phyloP scores from a whole-genome alignment of 78 protist species.

The Isochrysis galbana region DNA sequence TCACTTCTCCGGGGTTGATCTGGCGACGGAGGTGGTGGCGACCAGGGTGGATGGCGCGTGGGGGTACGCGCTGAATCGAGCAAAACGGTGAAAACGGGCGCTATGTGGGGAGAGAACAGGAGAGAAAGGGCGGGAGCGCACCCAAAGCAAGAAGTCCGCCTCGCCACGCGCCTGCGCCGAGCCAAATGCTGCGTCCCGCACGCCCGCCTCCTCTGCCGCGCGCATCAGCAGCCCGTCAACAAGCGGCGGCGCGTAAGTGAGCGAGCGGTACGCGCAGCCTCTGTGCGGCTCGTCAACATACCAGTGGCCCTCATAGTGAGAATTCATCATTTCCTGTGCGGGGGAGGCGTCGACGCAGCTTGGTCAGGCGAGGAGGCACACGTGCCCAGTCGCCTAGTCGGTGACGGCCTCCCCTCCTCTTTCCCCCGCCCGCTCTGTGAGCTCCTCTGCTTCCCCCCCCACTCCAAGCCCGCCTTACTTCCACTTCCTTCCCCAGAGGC shows the following conservation, averaged over 20 bases:
- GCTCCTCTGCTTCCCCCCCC: no score
- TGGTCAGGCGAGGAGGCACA: neutral
- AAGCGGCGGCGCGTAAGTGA: neutral
- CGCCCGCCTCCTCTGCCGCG: neutral
- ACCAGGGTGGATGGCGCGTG: neutral
- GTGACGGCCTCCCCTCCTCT: no score
- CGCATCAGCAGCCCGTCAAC: neutral
- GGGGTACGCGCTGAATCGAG: neutral
- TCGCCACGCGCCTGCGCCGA: neutral
- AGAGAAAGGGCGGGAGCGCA: neutral
- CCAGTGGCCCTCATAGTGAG: neutral
- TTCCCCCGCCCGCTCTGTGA: no score
- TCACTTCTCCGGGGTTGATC: neutral
- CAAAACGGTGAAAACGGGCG: neutral
- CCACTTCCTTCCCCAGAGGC: no score
- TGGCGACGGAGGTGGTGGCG: neutral
- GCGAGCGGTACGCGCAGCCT: neutral
- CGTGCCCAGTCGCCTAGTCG: no score
- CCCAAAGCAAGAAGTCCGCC: neutral
- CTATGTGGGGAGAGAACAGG: neutral
- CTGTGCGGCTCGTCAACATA: neutral
- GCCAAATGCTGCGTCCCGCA: neutral
- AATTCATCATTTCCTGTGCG: neutral
- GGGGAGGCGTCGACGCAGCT: neutral
- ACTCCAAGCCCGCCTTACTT: no score